Conservation (phyloP, 2,329 filamentous ascomycete species). For the Hansfordia pulvinata region DNA sequence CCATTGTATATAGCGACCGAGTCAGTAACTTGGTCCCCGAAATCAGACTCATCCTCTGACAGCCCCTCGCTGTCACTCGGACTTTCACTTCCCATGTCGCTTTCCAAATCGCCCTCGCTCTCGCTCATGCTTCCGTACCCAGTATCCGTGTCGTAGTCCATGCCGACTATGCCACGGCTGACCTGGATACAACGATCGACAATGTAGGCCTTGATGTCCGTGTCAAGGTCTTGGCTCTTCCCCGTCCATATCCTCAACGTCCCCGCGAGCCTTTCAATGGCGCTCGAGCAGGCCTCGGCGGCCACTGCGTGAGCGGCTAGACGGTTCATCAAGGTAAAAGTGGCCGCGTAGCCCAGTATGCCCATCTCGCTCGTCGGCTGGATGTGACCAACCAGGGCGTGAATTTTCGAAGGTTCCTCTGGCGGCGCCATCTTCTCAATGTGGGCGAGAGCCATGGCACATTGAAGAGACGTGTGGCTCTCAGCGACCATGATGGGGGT, state of each 20-base stretch:
- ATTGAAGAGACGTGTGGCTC: constrained; percentile 41
- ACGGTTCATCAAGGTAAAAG: constrained; percentile 42
- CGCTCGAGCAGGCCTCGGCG: constrained; percentile 28
- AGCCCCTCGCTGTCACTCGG: too few relatives aligned
- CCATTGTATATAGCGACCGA: too few relatives aligned
- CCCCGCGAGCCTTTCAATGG: constrained; percentile 43
- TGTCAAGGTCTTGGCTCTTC: constrained; percentile 35
- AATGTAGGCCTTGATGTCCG: constrained; percentile 35
- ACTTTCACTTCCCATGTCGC: too few relatives aligned
- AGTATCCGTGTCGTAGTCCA: constrained; percentile 38
- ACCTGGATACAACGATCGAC: constrained; percentile 41
- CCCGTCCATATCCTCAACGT: constrained; percentile 47
- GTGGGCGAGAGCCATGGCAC: constrained; percentile 47
- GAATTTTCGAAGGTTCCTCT: constrained; percentile 28
- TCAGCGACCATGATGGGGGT: constrained; percentile 28
- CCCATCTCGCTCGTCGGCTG: constrained; percentile 29
- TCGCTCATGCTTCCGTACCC: constrained; percentile 47
- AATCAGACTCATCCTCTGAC: too few relatives aligned
- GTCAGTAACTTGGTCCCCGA: too few relatives aligned
- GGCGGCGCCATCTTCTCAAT: constrained; percentile 29
- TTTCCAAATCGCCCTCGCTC: constrained; percentile 21
- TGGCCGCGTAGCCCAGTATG: constrained; percentile 45
- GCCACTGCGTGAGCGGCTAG: constrained; percentile 32
- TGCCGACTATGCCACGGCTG: constrained; percentile 42
- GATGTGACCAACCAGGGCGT: constrained; percentile 33